Base-by-base conservation (phyloP, 441 rosid species). In the Eutrema salsugineum region DNA sequence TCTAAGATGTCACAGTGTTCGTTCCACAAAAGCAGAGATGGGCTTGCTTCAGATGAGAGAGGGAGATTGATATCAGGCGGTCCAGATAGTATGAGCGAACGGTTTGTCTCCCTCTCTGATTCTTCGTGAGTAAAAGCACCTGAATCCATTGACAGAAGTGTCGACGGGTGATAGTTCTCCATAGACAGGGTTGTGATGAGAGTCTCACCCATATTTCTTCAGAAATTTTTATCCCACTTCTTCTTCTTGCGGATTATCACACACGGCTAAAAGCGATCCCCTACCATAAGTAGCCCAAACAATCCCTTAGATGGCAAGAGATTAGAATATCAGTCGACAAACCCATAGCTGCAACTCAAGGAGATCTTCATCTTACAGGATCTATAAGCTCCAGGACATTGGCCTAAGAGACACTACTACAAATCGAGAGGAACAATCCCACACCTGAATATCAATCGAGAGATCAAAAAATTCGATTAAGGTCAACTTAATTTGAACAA, bases 51-150 rank as follows among this genome's bases (percentile, higher is more conserved):
- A 19, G 87, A 84, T 1, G 92, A 90, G 57, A 90, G 73, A 0
- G 97, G 97, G 59, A 91, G 89, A 79, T 91, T 90, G 63, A 90
- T 90, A 83, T 91, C 97, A 38, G 96, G 96, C 2, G 96, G 94
- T 48, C 88, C 80, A 1, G 88, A 73, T 15, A 85, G 84, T 65
- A 90, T 71, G 48, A 81, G 73, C 0, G 91, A 83, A 4, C 87
- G 80, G 75, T 83, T 82, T 62, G 87, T 77, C 75, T 83, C 97
- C 63, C 91, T 83, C 79, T 90, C 94, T 71, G 86, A 76, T 61
- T 92, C 97, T 76, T 92, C 96, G 11, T 88, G 93, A 43, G 88
- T 74, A 24, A 86, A 61, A 54, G 86, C 84, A 67, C 94, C 83
- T 0, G 94, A 88, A 80, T 92, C 96, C 96, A 92, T 92, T 0